phyloP scores from a whole-genome alignment of 2,329 filamentous ascomycete species.

The Dothidotthia symphoricarpi region DNA sequence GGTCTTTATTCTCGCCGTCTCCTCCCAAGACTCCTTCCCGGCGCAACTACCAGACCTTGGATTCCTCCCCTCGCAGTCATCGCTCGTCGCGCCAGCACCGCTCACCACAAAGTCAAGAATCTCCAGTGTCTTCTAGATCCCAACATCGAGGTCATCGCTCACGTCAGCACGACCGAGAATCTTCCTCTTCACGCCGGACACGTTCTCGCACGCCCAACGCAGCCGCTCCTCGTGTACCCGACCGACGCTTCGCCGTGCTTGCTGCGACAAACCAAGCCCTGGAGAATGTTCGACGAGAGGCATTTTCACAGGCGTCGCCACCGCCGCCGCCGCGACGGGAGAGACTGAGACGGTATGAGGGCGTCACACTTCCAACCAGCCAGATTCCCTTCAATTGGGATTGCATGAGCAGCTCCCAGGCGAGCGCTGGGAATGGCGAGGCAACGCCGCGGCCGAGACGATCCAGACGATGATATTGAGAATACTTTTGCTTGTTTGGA shows the following conservation, averaged over 20 bases:
- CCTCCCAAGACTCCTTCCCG: conserved; percentile 28
- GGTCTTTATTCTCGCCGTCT: conserved; percentile 34
- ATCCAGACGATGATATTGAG: conserved; percentile 20
- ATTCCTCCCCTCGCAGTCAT: conserved; percentile 31
- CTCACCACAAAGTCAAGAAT: conserved; percentile 12
- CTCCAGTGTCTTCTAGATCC: conserved; percentile 20
- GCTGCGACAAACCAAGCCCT: conserved; percentile 40
- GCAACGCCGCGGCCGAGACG: conserved; percentile 27
- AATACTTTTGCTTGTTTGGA: background rate
- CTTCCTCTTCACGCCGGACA: conserved; percentile 22
- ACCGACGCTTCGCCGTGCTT: conserved; percentile 40
- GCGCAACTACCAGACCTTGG: conserved; percentile 28
- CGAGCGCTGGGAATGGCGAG: conserved; percentile 27
- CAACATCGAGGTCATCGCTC: conserved; percentile 29
- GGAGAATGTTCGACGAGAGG: conserved; percentile 37
- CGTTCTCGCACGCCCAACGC: conserved; percentile 37
- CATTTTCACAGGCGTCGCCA: conserved; percentile 35
- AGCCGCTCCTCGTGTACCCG: conserved; percentile 33
- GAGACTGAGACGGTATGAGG: conserved; percentile 34
- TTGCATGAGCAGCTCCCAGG: conserved; percentile 38
- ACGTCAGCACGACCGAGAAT: conserved; percentile 28
- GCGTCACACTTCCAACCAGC: conserved; percentile 30
- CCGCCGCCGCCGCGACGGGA: conserved; percentile 34
- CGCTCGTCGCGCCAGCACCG: conserved; percentile 29
- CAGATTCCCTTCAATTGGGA: conserved; percentile 41